Base-by-base conservation (phyloP, 2,329 filamentous ascomycete genomes). In the Fusarium citri region DNA sequence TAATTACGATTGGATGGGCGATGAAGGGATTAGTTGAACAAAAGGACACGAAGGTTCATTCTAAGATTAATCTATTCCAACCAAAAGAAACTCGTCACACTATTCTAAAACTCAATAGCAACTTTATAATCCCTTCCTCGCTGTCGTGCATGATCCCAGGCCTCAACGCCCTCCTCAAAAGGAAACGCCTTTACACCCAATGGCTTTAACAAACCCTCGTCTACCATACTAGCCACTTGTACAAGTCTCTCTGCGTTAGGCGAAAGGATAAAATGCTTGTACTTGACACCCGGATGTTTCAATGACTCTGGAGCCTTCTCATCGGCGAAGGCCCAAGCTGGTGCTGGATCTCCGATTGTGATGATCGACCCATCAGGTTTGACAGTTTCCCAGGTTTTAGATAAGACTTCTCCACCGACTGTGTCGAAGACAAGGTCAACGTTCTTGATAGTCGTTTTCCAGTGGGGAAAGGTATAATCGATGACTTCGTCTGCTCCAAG, bases 271-370 rank as follows among this genome's bases (percentile, higher is more conserved):
- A 81, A 81, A 18, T 80, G 77, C 1, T 71, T 56, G 42, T 74
- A 75, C 16, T 47, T 73, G 4, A 79, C 76, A 0, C 57, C 49
- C 0, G 76, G 76, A 4, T 75, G 53, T 0, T 20, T 31, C 3
- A 34, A 40, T 1, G 71, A 20, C 56, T 80, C 75, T 0, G 63
- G 50, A 0, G 77, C 73, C 8, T 65, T 31, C 2, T 45, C 68
- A 5, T 53, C 41, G 0, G 65, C 71, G n/a, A 76, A 78, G 0
- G 78, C 78, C 79, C 79, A 81, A 0, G 59, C 18, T 0, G 79
- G 78, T 0, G 78, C 71, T 9, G 79, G 78, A 45, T 80, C 80
- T 4, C 71, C 78, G 0, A 82, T 74, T 0, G 80, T 81, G 0
- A 82, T 71, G 12, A 81, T 76, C 0, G 60, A 59, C 0, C 79